These are phyloP conservation scores for Amniculicola lignicola DNA, from an alignment of 495 filamentous ascomycete species.

Conservation along the genomic window DNA sequence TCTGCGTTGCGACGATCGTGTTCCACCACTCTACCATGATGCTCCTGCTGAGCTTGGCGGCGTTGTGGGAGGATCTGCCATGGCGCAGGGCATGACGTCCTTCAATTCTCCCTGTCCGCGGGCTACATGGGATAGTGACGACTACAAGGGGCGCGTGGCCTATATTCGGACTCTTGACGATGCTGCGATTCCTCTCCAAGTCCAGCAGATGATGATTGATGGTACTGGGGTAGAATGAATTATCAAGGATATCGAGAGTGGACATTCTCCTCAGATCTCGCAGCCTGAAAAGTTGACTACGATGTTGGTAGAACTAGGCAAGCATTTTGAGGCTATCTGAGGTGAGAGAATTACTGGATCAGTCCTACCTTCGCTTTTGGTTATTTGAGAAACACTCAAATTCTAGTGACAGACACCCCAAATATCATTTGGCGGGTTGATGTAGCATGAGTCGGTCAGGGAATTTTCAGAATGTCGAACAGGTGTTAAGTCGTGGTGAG, in stretches of 20 bases:
- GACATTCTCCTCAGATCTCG: constrained; percentile 15
- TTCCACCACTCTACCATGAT: constrained; percentile 12
- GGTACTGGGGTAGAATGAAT: constrained; percentile 18
- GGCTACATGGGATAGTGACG: constrained; percentile 18
- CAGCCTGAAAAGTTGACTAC: constrained; percentile 19
- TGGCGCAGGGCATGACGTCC: constrained; percentile 21
- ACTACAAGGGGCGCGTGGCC: constrained; percentile 15
- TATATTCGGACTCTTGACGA: constrained; percentile 18
- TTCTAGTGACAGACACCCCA: too few relatives aligned
- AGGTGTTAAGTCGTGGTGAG: too few relatives aligned
- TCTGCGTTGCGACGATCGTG: constrained; percentile 25
- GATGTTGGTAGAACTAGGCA: constrained; percentile 17
- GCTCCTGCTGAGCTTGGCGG: constrained; percentile 4
- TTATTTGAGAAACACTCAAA: too few relatives aligned
- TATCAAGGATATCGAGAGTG: constrained; percentile 19
- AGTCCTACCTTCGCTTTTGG: too few relatives aligned
- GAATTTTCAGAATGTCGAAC: too few relatives aligned
- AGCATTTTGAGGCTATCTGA: constrained; percentile 14
- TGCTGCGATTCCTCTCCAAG: constrained; percentile 14
- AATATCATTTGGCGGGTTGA: too few relatives aligned
- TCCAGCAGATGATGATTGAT: constrained; percentile 24
- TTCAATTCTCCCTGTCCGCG: constrained; percentile 15
- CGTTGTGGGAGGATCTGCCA: constrained; percentile 4
- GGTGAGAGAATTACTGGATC: neutral
- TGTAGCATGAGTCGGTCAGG: too few relatives aligned